Conservation (phyloP, 2,329 filamentous ascomycete species). For the Talaromyces sp. region DNA sequence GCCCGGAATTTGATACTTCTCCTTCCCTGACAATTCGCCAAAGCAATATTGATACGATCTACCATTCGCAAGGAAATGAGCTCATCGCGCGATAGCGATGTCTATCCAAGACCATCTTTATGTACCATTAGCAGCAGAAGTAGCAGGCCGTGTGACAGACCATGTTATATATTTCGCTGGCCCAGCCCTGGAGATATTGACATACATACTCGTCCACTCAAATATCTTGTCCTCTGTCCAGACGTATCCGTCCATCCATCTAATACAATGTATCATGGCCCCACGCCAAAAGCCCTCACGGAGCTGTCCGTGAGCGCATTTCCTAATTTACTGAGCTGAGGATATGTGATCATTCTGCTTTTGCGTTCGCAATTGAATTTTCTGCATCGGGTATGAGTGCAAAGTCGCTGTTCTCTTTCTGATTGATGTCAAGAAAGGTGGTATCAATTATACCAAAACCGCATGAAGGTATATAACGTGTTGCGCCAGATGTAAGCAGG, state of each 20-base stretch:
- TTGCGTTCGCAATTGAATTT: slow-evolving; percentile 54
- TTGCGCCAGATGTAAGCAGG: slow-evolving; percentile 51
- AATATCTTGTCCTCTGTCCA: slow-evolving; percentile 75
- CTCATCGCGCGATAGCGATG: slow-evolving; percentile 22
- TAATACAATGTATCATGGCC: slow-evolving; percentile 75
- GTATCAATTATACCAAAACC: slow-evolving; percentile 20
- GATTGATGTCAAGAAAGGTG: slow-evolving; percentile 30
- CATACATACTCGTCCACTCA: slow-evolving; percentile 71
- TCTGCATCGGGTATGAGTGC: slow-evolving; percentile 25
- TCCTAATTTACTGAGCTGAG: slow-evolving; percentile 68
- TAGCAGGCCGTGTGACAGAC: slow-evolving; percentile 24
- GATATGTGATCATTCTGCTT: slow-evolving; percentile 62
- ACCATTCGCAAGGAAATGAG: slow-evolving; percentile 42
- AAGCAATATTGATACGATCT: slow-evolving; percentile 48
- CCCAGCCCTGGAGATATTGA: slow-evolving; percentile 65
- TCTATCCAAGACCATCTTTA: background rate
- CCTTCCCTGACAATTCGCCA: slow-evolving; percentile 50
- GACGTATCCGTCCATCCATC: slow-evolving; percentile 68
- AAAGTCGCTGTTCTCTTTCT: slow-evolving; percentile 25
- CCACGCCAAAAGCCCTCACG: slow-evolving; percentile 68
- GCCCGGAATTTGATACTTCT: slow-evolving; percentile 49
- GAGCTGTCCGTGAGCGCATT: slow-evolving; percentile 68
- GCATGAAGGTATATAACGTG: slow-evolving; percentile 47
- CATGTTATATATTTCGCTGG: slow-evolving; percentile 77
- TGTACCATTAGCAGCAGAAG: background rate